Evolutionary conservation across 1,284 basidiomycete genomes (phyloP), one percentile per base, ranked within the genome.

Genomic region (Malassezia yamatoensis): DNA sequence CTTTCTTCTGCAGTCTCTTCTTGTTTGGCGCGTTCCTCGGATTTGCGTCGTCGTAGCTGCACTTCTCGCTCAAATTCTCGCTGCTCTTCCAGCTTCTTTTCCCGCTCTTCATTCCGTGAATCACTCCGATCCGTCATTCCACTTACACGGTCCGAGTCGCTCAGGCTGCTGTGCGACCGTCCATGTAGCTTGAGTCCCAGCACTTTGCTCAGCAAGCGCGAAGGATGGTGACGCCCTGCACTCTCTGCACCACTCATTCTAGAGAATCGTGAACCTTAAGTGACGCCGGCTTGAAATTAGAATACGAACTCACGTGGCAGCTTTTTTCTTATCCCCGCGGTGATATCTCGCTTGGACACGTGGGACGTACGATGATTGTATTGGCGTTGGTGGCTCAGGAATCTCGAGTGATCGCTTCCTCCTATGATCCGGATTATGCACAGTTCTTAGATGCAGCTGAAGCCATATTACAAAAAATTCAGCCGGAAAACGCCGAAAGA

Each of bases 391-490:
- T 74, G 5, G 68, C 71, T n/a, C 53, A 47, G 16, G 64, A 61
- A 13, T 52, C 61, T 13, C 46, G 53, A 20, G 60, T 72, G 35
- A 54, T 72, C 12, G 56, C 50, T n/a, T 66, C 70, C 49, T 59
- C 67, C 18, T 67, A 70, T 53, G 62, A 67, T 24, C 47, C 60
- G 2, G 58, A 59, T 6, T 62, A 72, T 38, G 63, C 60, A 38
- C 68, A 67, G 7, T 74, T 74, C 58, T 49, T 74, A 1, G 68
- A 60, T 83, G 91, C 93, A 15, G 88, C 87, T 7, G 85, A 90
- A 67, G 89, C 87, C 0, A 94, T 96, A 65, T 80, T 98, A 13
- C 86, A 85, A 40, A 93, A 93, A 79, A 96, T 96, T 70, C 89
- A 90, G 1, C 88, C 88, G 1, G 88, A 88, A 72, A 20, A 37